phyloP scores from a whole-genome alignment of 352 stramenopile genomes.

The Phytophthora cactorum region DNA sequence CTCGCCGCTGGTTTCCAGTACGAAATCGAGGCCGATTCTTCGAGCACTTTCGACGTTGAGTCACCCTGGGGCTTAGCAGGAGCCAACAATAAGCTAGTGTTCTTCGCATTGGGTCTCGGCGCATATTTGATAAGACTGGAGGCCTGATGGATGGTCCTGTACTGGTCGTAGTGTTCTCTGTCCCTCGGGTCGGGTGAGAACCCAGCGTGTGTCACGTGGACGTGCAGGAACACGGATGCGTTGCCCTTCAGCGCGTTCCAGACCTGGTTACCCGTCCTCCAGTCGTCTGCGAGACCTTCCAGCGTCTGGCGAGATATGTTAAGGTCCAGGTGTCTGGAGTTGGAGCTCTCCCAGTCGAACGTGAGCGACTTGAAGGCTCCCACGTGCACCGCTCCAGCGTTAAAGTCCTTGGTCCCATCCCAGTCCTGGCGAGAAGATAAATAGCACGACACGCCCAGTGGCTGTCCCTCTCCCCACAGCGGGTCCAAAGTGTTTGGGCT shows the following conservation, averaged over 20 bases:
- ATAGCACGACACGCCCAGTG: slow-evolving; percentile 63
- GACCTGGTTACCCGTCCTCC: slow-evolving; percentile 17
- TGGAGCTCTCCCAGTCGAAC: slow-evolving; percentile 72
- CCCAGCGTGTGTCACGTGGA: slow-evolving; percentile 68
- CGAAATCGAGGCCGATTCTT: slow-evolving; percentile 47
- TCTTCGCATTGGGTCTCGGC: slow-evolving; percentile 62
- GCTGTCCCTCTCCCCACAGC: slow-evolving; percentile 68
- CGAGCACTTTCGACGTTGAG: slow-evolving; percentile 17
- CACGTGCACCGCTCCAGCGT: slow-evolving; percentile 42
- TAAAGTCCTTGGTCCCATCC: slow-evolving; percentile 51
- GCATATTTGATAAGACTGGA: slow-evolving; percentile 69
- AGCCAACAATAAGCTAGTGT: slow-evolving; percentile 60
- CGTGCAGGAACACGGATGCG: slow-evolving; percentile 69
- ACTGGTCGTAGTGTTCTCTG: slow-evolving; percentile 46
- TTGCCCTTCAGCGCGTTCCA: slow-evolving; percentile 61
- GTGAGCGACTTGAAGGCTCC: slow-evolving; percentile 61
- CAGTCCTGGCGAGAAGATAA: slow-evolving; percentile 57
- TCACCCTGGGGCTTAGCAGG: slow-evolving; percentile 10
- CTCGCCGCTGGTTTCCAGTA: slow-evolving; percentile 84
- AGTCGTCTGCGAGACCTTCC: slow-evolving; percentile 14
- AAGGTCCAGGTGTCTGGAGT: slow-evolving; percentile 56
- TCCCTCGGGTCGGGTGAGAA: slow-evolving; percentile 53
- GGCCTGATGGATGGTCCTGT: slow-evolving; percentile 70
- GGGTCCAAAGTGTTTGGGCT: slow-evolving; percentile 58
- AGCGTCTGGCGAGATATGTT: slow-evolving; percentile 50